Conservation (phyloP, 129 eudicot species). For the Flaveria ramosissima region DNA sequence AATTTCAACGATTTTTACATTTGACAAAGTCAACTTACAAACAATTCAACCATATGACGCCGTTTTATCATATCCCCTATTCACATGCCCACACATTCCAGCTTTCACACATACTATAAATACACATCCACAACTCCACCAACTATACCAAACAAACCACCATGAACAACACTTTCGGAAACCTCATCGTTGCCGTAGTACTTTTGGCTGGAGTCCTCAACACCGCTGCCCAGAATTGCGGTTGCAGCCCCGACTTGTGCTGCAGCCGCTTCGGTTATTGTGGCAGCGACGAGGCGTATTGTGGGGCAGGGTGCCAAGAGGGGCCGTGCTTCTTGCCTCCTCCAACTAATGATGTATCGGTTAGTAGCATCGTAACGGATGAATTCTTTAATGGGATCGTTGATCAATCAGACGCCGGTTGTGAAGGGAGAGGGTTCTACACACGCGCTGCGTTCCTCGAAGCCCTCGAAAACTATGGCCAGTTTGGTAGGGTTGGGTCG, state of each 20-base stretch:
- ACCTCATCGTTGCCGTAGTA: constrained; percentile 3
- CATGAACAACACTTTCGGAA: constrained; percentile 25
- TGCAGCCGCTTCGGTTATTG: constrained; percentile 40
- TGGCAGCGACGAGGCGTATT: constrained; percentile 28
- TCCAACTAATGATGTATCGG: constrained; percentile 24
- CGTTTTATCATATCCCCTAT: not conserved
- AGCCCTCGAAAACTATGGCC: constrained; percentile 23
- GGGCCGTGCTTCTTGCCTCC: constrained; percentile 35
- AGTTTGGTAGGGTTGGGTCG: constrained; percentile 47
- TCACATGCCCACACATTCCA: not conserved
- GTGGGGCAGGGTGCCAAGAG: constrained; percentile 41
- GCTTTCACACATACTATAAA: constrained; percentile 8
- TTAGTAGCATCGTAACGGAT: constrained; percentile 42
- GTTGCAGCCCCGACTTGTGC: constrained; percentile 35
- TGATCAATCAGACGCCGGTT: constrained; percentile 25
- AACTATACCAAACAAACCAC: constrained; percentile 11
- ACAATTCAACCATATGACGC: not conserved
- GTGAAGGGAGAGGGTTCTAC: constrained; percentile 37
- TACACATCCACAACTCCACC: not conserved
- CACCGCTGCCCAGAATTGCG: constrained; percentile 35
- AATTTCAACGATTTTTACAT: not conserved
- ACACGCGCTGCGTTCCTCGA: constrained; percentile 35
- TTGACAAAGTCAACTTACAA: not conserved
- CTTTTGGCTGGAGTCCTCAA: constrained; percentile 15
- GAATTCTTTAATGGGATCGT: constrained; percentile 39